These are phyloP conservation scores for Tricholoma sp. DNA, from an alignment of 768 basidiomycete genomes.

Conservation along the genomic window DNA sequence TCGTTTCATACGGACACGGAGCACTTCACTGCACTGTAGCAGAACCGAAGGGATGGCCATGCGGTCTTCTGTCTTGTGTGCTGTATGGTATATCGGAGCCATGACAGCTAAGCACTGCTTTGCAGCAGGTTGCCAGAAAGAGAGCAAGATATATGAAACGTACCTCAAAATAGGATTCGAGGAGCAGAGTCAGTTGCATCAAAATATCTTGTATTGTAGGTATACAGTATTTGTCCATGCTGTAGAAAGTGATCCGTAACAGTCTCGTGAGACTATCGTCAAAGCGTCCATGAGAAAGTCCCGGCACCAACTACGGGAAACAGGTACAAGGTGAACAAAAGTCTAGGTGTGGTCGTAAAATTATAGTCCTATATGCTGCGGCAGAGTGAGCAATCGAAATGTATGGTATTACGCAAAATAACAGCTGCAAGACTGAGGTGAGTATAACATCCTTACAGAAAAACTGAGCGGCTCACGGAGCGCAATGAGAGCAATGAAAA, in stretches of 20 bases:
- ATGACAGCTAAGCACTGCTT: not conserved
- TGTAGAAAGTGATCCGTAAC: constrained; percentile 29
- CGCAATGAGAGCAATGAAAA: constrained; percentile 74
- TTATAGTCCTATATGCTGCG: constrained; percentile 52
- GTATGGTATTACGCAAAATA: constrained; percentile 54
- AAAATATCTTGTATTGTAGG: constrained; percentile 37
- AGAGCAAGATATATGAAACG: not conserved
- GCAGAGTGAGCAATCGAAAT: constrained; percentile 63
- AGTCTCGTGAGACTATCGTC: constrained; percentile 22
- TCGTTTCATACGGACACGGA: no score
- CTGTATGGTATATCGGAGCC: no score
- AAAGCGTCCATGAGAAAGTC: constrained; percentile 33
- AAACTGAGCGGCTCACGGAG: constrained; percentile 52
- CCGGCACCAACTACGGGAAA: constrained; percentile 24
- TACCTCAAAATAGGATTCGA: not conserved
- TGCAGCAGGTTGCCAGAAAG: not conserved
- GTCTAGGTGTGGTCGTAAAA: constrained; percentile 28
- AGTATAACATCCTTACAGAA: constrained; percentile 7
- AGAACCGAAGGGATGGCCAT: no score
- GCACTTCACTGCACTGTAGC: no score
- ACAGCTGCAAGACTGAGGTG: constrained; percentile 36
- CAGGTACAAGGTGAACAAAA: constrained; percentile 22
- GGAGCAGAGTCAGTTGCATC: constrained; percentile 6
- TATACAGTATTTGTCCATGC: constrained; percentile 43
- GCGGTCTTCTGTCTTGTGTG: no score